Conservation (phyloP, 306 rosid species). For the Quercus robur region DNA sequence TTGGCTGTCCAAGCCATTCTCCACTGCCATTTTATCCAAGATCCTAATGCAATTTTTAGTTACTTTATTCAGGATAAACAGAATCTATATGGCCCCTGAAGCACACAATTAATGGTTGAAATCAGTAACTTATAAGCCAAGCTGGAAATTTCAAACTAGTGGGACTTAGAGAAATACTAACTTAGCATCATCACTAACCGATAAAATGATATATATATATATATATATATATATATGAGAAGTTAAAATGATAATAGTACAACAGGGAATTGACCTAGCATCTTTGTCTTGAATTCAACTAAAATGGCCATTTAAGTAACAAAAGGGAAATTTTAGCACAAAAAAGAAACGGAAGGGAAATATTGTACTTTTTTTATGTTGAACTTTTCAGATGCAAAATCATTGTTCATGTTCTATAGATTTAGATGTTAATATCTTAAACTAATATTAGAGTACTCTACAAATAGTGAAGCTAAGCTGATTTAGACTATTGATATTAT, state of each 20-base stretch:
- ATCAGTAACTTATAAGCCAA: conserved; percentile 9
- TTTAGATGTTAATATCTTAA: conserved; percentile 6
- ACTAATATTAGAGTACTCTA: background rate
- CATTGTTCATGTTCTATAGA: conserved; percentile 1
- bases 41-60: background rate
- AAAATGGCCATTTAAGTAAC: background rate
- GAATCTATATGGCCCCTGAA: conserved; percentile 20
- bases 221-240: background rate
- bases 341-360: too few species aligned
- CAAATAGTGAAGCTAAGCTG: conserved; percentile 18
- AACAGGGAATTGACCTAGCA: background rate
- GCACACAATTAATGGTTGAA: background rate
- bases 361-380: background rate
- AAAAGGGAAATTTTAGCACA: too few species aligned
- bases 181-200: background rate
- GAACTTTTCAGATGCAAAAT: conserved; percentile 18
- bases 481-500: background rate
- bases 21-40: conserved; percentile 38
- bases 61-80: background rate
- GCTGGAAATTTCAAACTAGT: background rate
- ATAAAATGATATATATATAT: background rate
- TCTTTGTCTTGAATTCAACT: background rate
- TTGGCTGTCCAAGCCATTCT: conserved; percentile 26
- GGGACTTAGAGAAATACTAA: background rate
- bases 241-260: background rate